A percentile compares a stretch with the other conserved stretches of the same genome.
phyloP scores from a whole-genome alignment of 495 filamentous ascomycete genomes.

The Penicillium roqueforti region DNA sequence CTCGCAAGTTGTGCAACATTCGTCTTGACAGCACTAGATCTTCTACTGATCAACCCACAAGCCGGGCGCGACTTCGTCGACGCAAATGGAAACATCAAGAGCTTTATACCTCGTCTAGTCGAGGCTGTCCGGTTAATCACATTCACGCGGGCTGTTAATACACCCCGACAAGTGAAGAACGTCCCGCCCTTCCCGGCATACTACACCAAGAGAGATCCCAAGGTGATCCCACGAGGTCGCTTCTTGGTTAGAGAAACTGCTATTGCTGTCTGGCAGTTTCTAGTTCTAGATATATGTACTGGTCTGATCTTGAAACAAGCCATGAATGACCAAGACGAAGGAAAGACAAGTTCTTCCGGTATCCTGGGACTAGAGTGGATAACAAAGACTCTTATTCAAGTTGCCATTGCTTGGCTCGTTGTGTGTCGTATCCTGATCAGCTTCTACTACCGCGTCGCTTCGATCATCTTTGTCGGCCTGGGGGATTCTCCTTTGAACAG shows the following conservation, averaged over 20 bases:
- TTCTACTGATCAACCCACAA: constrained; percentile 17
- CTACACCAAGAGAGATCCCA: constrained; percentile 1
- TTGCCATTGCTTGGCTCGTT: constrained; percentile 13
- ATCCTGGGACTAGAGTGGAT: constrained; percentile 8
- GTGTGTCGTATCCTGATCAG: constrained; percentile 13
- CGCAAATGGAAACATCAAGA: neutral
- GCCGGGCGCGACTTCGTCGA: constrained; percentile 9
- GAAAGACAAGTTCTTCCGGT: neutral
- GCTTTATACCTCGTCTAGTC: neutral
- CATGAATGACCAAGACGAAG: neutral
- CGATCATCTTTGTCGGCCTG: constrained; percentile 15
- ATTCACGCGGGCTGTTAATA: constrained; percentile 1
- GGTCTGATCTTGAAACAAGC: neutral
- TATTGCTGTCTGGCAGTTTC: constrained; percentile 19
- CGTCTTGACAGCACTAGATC: constrained; percentile 3
- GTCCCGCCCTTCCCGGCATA: constrained; percentile 14
- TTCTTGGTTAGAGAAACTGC: constrained; percentile 17
- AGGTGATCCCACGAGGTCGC: neutral
- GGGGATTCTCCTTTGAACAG: constrained; percentile 20
- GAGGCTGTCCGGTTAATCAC: neutral
- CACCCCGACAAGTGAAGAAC: constrained; percentile 20
- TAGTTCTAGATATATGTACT: constrained; percentile 11
- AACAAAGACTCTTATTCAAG: neutral
- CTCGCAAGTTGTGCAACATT: neutral
- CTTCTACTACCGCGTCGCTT: constrained; percentile 11